Evolutionary conservation across 257 asterid species (phyloP).

Genomic region (Solanum pinnatisectum): DNA sequence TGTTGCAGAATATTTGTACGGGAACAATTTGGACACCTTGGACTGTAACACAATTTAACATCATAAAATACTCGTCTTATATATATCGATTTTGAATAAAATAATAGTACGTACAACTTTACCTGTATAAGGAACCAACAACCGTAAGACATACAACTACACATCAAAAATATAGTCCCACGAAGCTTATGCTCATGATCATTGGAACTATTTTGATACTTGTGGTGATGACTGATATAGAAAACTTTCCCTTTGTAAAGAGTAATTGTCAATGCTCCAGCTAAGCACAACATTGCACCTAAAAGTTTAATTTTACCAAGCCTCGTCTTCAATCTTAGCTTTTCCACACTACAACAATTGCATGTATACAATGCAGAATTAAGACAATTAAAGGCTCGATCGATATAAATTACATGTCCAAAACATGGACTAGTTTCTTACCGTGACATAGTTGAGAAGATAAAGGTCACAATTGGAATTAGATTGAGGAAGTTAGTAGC

Average conservation of each 20-base stretch:
- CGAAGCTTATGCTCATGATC: constrained; percentile 16
- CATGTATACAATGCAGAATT: background rate
- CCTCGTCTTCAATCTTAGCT: constrained; percentile 10
- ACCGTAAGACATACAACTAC: constrained; percentile 35
- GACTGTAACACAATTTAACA: constrained; percentile 15
- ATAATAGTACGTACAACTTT: background rate
- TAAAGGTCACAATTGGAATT: constrained; percentile 42
- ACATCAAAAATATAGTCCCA: constrained; percentile 42
- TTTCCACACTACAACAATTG: constrained; percentile 27
- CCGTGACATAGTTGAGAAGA: constrained; percentile 37
- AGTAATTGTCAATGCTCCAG: constrained; percentile 36
- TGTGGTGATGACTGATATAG: constrained; percentile 1
- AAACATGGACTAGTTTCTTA: background rate
- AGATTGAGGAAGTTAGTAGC: constrained; percentile 53
- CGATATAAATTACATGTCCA: background rate
- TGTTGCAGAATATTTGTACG: constrained; percentile 38
- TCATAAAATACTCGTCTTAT: background rate
- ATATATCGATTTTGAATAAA: background rate
- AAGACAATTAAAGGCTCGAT: background rate
- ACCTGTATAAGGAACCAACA: constrained; percentile 62
- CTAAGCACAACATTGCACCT: constrained; percentile 47
- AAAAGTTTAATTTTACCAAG: constrained; percentile 28
- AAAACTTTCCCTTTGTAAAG: constrained; percentile 42
- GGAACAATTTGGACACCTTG: constrained; percentile 32
- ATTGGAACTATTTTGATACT: background rate